A percentile compares a stretch with the other conserved stretches of the same genome.
These are phyloP conservation scores for Striga hermonthica DNA, from an alignment of 305 asterid genomes.

Conservation along the genomic window DNA sequence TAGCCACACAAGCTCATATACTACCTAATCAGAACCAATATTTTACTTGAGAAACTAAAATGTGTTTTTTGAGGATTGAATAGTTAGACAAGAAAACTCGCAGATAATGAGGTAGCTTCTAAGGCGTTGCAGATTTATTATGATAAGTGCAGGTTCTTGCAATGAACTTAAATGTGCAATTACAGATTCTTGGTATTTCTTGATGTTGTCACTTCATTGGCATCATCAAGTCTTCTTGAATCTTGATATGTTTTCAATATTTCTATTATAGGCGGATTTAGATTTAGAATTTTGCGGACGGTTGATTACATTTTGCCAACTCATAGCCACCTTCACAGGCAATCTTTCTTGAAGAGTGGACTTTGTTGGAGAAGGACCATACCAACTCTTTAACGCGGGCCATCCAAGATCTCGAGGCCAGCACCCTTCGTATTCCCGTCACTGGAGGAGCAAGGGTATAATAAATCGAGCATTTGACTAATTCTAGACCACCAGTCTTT, in stretches of 20 bases:
- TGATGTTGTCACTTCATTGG: too few species aligned
- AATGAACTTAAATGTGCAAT: too few species aligned
- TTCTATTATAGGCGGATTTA: constrained; percentile 13
- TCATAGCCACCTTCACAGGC: constrained; percentile 42
- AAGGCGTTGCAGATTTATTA: too few species aligned
- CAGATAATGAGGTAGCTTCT: too few species aligned
- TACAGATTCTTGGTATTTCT: too few species aligned
- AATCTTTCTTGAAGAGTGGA: constrained; percentile 70
- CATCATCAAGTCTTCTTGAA: too few species aligned
- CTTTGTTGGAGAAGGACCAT: constrained; percentile 68
- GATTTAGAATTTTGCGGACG: constrained; percentile 16
- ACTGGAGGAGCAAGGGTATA: constrained; percentile 79
- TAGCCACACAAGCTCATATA: too few species aligned
- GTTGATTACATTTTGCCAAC: constrained; percentile 18
- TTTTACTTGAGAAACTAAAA: too few species aligned
- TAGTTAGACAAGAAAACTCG: too few species aligned
- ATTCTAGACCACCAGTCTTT: constrained; percentile 18
- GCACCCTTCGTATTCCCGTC: constrained; percentile 83
- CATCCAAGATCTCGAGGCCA: constrained; percentile 68
- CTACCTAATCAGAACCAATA: too few species aligned
- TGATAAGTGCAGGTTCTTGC: too few species aligned
- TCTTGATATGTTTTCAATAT: too few species aligned
- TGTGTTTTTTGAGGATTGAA: background rate
- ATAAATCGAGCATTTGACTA: background rate
- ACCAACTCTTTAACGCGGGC: constrained; percentile 53